These are phyloP conservation scores for Gelatoporia subvermispora DNA, from an alignment of 768 basidiomycete genomes.

Conservation along the genomic window DNA sequence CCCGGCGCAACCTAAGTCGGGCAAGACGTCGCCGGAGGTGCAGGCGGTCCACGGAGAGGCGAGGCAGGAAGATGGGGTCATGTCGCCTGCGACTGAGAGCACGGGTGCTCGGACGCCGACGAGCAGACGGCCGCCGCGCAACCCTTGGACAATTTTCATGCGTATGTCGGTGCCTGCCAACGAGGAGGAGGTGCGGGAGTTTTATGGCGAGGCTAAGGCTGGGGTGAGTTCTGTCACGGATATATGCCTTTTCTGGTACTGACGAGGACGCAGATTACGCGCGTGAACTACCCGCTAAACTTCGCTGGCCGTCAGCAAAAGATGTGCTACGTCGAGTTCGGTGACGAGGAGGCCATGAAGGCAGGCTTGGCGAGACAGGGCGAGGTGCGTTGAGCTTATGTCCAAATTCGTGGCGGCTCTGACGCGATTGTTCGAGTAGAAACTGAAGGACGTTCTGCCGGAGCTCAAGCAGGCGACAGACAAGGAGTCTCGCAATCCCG, in stretches of 20 bases:
- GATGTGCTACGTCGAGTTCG: conserved; percentile 87
- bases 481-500: conserved; percentile 29
- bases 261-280: conserved; percentile 50
- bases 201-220: conserved; percentile 66
- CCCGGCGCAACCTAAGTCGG: conserved; percentile 26
- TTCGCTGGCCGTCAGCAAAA: conserved; percentile 46
- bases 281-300: conserved; percentile 52
- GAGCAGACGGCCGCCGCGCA: conserved; percentile 52
- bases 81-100: conserved; percentile 38
- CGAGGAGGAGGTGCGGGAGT: conserved; percentile 68
- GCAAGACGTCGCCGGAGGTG: conserved; percentile 32
- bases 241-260: not conserved
- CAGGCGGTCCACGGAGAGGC: conserved; percentile 2
- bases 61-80: conserved; percentile 18
- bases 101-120: conserved; percentile 73
- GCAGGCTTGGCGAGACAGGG: conserved; percentile 70
- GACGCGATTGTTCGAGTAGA: conserved; percentile 34
- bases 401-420: conserved; percentile 1
- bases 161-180: conserved; percentile 48
- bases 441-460: conserved; percentile 59
- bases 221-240: conserved; percentile 43
- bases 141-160: conserved; percentile 87
- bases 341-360: conserved; percentile 82
- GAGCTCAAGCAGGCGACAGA: conserved; percentile 74
- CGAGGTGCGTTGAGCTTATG: conserved; percentile 44